phyloP scores from a whole-genome alignment of 2,329 filamentous ascomycete species.

The Orbilia quercus region DNA sequence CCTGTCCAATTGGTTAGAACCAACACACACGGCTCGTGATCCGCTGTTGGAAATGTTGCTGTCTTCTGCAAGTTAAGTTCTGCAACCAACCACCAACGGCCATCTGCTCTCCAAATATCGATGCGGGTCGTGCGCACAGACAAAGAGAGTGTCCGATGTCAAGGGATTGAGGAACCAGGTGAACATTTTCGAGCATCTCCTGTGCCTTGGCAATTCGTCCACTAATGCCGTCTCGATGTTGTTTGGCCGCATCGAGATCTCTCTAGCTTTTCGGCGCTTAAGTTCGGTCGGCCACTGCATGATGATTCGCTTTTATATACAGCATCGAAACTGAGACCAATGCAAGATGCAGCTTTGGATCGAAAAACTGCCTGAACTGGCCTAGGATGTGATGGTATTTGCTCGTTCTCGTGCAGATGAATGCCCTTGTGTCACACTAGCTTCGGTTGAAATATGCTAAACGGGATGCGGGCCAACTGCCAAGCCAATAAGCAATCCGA shows the following conservation, averaged over 20 bases:
- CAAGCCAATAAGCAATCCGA: neutral
- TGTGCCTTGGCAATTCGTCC: conserved; percentile 4
- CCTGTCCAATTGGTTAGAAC: conserved; percentile 29
- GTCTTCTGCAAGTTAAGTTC: neutral
- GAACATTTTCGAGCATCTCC: neutral
- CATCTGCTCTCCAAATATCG: no score
- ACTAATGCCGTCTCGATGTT: conserved; percentile 8
- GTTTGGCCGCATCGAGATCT: conserved; percentile 12
- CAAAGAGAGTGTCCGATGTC: neutral
- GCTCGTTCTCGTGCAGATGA: neutral
- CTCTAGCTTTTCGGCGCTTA: conserved; percentile 24
- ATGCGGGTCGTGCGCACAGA: conserved; percentile 40
- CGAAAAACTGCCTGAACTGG: neutral
- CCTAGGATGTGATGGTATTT: no score
- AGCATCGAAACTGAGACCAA: neutral
- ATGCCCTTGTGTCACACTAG: no score
- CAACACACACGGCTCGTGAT: conserved; percentile 52
- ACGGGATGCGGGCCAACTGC: neutral
- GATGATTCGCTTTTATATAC: neutral
- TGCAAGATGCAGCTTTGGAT: conserved; percentile 22
- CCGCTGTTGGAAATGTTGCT: conserved; percentile 51
- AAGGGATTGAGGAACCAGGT: neutral
- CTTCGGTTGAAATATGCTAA: neutral
- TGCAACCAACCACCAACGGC: conserved; percentile 29
- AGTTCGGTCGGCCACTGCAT: neutral